Base-by-base conservation (phyloP, 768 basidiomycete species). In the Suillus cothurnatus region DNA sequence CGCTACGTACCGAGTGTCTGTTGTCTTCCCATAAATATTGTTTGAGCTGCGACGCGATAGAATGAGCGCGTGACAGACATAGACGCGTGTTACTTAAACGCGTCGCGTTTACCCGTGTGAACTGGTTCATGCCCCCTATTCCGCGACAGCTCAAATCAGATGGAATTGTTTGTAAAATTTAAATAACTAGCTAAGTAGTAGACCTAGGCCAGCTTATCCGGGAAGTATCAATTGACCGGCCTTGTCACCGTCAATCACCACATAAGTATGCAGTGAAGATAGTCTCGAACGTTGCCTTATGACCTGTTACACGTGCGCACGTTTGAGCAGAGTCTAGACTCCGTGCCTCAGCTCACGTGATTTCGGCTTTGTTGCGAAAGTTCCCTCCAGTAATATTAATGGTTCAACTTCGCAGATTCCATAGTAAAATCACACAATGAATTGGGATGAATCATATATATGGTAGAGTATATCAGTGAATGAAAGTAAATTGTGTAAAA, bases 1-100 rank as follows among this genome's bases (percentile, higher is more conserved):
- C 8, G 9, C 23, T 21, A 59, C 77, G 21, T 65, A 89, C 91
- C 88, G 55, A 93, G 81, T 1, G 91, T 92, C 75, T 88, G 88
- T 76, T 93, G 91, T 72, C 89, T 85, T 61, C 81, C 82, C 90
- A 92, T 93, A 59, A 67, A 23, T 47, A 47, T 64, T 26, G 47
- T 62, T 52, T 64, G 62, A 34, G 57, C 50, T 45, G 38, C 50
- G 26, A 71, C 66, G 61, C 65, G 66, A 63, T 64, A 57, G 64
- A 70, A 66, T 23, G 26, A 39, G 57, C 72, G 72, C 68, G 77
- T 67, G 65, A 71, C 61, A 61, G 70, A 70, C 71, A 74, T 75
- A 52, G 28, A 61, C 61, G 62, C 53, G 62, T 56, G 34, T 41
- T 38, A 23, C 7, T 23, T 28, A 69, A 45, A 61, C 64, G 47